Conservation (phyloP, 2,329 filamentous ascomycete species). For the Beauveria australis region DNA sequence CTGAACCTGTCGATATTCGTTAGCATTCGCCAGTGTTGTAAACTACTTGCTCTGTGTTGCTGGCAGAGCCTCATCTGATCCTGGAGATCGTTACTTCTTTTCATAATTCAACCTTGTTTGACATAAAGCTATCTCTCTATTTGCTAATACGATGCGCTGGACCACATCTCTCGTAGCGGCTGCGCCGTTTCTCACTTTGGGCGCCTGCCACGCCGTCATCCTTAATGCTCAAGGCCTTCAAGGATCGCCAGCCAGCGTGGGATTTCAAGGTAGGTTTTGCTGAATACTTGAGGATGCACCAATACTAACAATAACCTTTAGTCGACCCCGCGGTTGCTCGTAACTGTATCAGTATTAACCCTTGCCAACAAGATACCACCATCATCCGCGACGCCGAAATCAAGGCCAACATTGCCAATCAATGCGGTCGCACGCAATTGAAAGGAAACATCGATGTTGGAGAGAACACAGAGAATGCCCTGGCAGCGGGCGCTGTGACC, state of each 20-base stretch:
- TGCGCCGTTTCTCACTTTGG: constrained; percentile 10
- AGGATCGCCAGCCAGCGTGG: constrained; percentile 38
- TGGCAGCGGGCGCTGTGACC: constrained; percentile 38
- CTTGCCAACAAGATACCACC: constrained; percentile 58
- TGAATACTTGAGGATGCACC: neutral
- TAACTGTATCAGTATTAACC: constrained; percentile 55
- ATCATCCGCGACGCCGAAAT: constrained; percentile 54
- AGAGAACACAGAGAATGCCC: constrained; percentile 44
- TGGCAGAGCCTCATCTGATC: neutral
- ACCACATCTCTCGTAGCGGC: neutral
- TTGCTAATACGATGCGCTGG: constrained; percentile 1
- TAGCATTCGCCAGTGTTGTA: neutral
- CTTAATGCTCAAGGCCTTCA: constrained; percentile 36
- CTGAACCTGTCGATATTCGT: too few relatives aligned
- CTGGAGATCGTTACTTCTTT: neutral
- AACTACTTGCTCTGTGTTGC: neutral
- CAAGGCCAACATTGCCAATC: constrained; percentile 42
- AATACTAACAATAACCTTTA: constrained; percentile 13
- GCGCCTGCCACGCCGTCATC: constrained; percentile 36
- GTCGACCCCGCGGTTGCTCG: constrained; percentile 48
- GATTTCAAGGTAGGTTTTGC: constrained; percentile 35
- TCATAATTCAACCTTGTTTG: neutral
- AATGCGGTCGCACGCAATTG: constrained; percentile 55
- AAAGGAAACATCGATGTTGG: constrained; percentile 54
- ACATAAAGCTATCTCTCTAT: neutral